Evolutionary conservation across 2,329 filamentous ascomycete genomes (phyloP), one percentile per base, ranked within the genome.

Genomic region (Mollisia scopiformis): DNA sequence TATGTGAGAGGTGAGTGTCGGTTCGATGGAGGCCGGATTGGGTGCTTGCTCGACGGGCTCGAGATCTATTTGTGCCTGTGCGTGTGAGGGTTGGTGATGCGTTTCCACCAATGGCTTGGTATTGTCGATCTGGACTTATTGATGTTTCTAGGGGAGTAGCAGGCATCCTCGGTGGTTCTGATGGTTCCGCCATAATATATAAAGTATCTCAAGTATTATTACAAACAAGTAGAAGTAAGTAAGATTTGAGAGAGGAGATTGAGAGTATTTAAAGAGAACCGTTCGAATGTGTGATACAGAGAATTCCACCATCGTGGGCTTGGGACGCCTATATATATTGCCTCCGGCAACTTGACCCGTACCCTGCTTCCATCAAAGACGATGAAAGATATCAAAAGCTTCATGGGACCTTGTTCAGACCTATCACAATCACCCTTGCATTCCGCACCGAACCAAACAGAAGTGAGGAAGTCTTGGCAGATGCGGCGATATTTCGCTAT

Each of bases 401-500:
- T 61, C 50, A 62, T 47, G 50, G 49, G 31, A 51, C 43, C 43
- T 47, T 13, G 21, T 16, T 7, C 21, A 28, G 16, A 7, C 43
- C 23, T 14, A 47, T 28, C 23, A 47, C 4, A 47, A 14, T 10
- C 21, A 51, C 33, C 25, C 27, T 31, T n/a, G 5, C 2, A 31
- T 50, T 51, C 27, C 49, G 19, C 16, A 31, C 14, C 21, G 27
- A 52, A 53, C 66, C 62, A 67, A 43, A 61, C 47, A 65, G 55
- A 63, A 30, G 51, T 39, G 51, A 46, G 49, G 41, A 61, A 31
- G 28, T 62, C 61, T 65, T 68, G 65, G 63, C 63, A 64, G 10
- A 13, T 30, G 49, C 63, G 62, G 66, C 50, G 65, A 68, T 66
- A 63, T 61, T 43, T 68, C 66, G 66, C 62, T 51, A n/a, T n/a